Percentiles rank a stretch among this genome's conserved stretches.
Conservation (phyloP, 148 eudicot species). For the Amaranthus cruentus region DNA sequence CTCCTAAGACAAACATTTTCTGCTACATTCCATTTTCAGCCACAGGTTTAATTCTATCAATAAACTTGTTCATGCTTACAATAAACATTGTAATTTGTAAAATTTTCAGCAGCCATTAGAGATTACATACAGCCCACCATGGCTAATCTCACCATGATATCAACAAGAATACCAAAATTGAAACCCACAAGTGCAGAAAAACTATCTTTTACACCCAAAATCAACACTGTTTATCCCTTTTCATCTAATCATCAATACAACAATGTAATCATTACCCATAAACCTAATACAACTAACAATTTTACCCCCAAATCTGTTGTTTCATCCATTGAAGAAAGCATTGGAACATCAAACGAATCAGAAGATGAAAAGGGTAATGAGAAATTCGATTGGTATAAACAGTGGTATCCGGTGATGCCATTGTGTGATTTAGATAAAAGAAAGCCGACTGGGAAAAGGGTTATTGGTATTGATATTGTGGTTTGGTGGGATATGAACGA, state of each 20-base stretch:
- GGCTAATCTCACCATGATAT: slow-evolving; percentile 3
- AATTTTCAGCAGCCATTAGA: no score
- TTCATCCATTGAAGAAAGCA: not conserved
- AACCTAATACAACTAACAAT: no score
- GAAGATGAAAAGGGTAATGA: slow-evolving; percentile 3
- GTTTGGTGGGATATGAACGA: slow-evolving; percentile 76
- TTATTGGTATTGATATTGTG: slow-evolving; percentile 63
- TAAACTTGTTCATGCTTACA: no score
- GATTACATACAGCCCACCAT: not conserved
- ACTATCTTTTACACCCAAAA: not conserved
- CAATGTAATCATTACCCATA: not conserved
- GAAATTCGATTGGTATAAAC: slow-evolving; percentile 56
- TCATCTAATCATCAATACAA: not conserved
- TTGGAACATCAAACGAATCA: not conserved
- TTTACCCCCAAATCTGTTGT: not conserved
- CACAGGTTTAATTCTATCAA: no score
- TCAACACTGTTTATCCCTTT: not conserved
- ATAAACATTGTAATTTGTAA: no score
- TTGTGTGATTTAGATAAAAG: slow-evolving; percentile 71
- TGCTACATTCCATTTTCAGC: no score
- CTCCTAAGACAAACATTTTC: no score
- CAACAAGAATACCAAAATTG: slow-evolving; percentile 1
- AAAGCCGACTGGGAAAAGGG: slow-evolving; percentile 54
- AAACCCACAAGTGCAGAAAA: not conserved
- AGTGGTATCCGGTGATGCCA: slow-evolving; percentile 73